phyloP scores from a whole-genome alignment of 2,329 filamentous ascomycete species.

The Fusarium oxysporum region DNA sequence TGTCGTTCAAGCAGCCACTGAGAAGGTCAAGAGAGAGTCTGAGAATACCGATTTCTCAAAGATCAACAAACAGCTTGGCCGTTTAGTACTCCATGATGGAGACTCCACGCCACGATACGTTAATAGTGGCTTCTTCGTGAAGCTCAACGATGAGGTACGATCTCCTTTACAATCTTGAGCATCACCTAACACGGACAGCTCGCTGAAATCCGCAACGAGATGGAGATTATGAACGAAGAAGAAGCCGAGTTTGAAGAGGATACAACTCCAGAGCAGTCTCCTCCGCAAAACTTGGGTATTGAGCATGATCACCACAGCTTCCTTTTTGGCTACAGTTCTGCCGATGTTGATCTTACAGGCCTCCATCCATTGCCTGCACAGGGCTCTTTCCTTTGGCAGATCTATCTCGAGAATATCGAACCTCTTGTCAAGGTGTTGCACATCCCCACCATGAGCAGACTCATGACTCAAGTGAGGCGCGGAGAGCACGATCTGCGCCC shows the following conservation, averaged over 20 bases:
- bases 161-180: no score
- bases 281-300: slow-evolving; percentile 12
- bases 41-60: slow-evolving; percentile 58
- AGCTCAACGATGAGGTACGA: slow-evolving; percentile 75
- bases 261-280: slow-evolving; percentile 33
- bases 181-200: slow-evolving; percentile 17
- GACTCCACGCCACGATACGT: slow-evolving; percentile 77
- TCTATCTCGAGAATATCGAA: slow-evolving; percentile 38
- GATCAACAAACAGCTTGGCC: slow-evolving; percentile 54
- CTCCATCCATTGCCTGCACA: slow-evolving; percentile 35
- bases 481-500: slow-evolving; percentile 29
- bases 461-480: slow-evolving; percentile 29
- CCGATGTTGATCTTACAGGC: slow-evolving; percentile 18
- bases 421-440: slow-evolving; percentile 35
- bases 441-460: slow-evolving; percentile 34
- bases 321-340: slow-evolving; percentile 33
- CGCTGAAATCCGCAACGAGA: slow-evolving; percentile 33
- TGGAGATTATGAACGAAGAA: slow-evolving; percentile 27
- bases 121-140: slow-evolving; percentile 81
- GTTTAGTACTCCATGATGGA: slow-evolving; percentile 75
- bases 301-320: slow-evolving; percentile 33
- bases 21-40: slow-evolving; percentile 34
- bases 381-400: slow-evolving; percentile 30
- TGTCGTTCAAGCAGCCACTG: slow-evolving; percentile 29
- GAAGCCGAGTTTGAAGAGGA: slow-evolving; percentile 23